These are phyloP conservation scores for Zostera marina DNA, from an alignment of 116 monocot species.

Conservation along the genomic window DNA sequence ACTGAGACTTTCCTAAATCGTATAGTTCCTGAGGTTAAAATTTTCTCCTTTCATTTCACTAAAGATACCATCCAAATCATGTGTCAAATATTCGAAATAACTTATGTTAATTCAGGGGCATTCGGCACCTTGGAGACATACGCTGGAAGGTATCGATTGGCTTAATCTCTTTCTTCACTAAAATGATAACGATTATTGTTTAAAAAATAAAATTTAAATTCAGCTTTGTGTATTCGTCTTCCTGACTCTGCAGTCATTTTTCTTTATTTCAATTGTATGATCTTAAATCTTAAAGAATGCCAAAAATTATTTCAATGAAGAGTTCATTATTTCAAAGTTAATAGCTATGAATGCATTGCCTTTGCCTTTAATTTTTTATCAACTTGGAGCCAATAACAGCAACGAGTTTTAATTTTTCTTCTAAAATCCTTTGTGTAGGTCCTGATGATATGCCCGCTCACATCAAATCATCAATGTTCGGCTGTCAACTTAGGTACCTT, in stretches of 20 bases:
- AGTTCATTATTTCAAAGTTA: neutral
- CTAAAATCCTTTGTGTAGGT: slow-evolving; percentile 27
- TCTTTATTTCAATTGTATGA: neutral
- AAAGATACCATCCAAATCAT: neutral
- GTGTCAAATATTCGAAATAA: neutral
- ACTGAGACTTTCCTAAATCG: slow-evolving; percentile 86
- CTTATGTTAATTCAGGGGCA: slow-evolving; percentile 34
- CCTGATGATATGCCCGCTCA: slow-evolving; percentile 99
- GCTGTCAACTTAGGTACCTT: slow-evolving; percentile 75
- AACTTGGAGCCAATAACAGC: neutral
- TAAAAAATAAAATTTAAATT: no score
- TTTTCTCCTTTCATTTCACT: neutral
- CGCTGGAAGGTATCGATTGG: slow-evolving; percentile 58
- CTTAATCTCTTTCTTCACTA: neutral
- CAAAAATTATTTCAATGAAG: neutral
- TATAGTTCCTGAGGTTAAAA: slow-evolving; percentile 81
- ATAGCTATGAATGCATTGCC: neutral
- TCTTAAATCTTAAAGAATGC: neutral
- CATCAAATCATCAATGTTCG: slow-evolving; percentile 98
- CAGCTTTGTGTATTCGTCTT: neutral
- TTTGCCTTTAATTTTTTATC: neutral
- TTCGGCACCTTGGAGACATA: slow-evolving; percentile 97
- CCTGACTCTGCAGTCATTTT: neutral
- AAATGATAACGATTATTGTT: neutral
- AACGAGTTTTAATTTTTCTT: neutral